phyloP scores from a whole-genome alignment of 768 basidiomycete species.

The Mycena polygramma region DNA sequence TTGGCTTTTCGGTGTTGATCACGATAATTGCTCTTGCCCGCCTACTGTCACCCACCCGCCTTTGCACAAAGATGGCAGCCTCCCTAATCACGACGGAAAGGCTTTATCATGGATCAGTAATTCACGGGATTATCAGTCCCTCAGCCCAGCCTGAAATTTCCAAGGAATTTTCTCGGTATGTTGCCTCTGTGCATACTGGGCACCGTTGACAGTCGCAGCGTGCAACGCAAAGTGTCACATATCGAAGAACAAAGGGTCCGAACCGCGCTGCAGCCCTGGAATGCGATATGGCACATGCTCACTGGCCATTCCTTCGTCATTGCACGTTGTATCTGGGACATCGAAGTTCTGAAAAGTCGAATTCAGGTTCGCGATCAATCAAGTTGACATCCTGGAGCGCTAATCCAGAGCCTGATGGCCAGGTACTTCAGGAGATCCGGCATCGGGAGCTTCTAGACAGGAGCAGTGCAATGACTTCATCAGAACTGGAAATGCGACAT shows the following conservation, averaged over 20 bases:
- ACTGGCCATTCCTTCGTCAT: constrained; percentile 11
- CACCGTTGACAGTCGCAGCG: not conserved
- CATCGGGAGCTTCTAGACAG: not conserved
- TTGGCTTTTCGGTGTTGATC: not conserved
- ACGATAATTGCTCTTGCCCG: not conserved
- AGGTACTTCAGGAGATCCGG: constrained; percentile 11
- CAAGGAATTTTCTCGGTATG: not conserved
- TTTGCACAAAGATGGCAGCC: constrained; percentile 2
- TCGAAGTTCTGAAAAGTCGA: constrained; percentile 8
- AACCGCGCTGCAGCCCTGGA: constrained; percentile 8
- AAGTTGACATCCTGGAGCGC: not conserved
- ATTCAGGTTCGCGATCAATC: constrained; percentile 14
- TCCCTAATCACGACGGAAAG: constrained; percentile 2
- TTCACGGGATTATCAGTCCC: not conserved
- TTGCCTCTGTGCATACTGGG: no score
- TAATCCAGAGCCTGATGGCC: no score
- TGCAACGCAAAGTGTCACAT: constrained; percentile 13
- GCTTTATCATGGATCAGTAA: constrained; percentile 1
- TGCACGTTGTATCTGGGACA: constrained; percentile 14
- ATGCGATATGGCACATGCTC: not conserved
- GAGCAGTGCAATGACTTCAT: not conserved
- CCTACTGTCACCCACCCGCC: constrained; percentile 3
- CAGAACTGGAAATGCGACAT: not conserved
- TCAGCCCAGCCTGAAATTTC: not conserved
- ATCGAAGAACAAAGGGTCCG: constrained; percentile 14